Base-by-base conservation (phyloP, 1,284 basidiomycete species). In the Ustilago esculenta region DNA sequence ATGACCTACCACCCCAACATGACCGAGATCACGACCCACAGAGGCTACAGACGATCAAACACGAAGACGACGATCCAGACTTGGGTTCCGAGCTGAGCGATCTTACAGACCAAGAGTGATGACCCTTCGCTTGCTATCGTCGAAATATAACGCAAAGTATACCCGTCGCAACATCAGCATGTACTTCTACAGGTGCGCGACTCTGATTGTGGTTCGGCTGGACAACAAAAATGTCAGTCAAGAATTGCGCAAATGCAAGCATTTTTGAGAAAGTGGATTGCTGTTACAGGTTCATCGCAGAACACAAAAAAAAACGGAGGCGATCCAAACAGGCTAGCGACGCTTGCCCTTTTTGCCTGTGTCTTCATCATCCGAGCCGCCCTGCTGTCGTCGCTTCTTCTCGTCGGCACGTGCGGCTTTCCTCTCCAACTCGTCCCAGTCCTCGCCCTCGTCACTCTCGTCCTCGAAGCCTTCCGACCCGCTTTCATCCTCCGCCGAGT, bases 361-460 rank as follows among this genome's bases (percentile, higher is more conserved):
- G 40, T 66, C 64, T 17, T 74, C 72, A n/a, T 70, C 69, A 35
- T 71, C 75, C 39, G 66, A 71, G 8, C 65, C 67, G 20, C 74
- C 74, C 23, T 65, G 56, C 36, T 76, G 70, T 2, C 60, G 57
- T 4, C 75, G 63, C 68, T 75, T 77, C 64, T 73, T 75, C 33
- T 73, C 70, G 39, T 79, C 77, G 10, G 76, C 77, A 20, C 69
- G 42, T 3, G 76, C 76, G 10, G 77, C 79, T 60, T 95, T 95
- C 42, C 88, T 86, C 83, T 98, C 94, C 23, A 96, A 85, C 80
- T 93, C 93, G 79, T 95, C 94, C 94, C 93, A 97, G 75, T 95
- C 93, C 64, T 94, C 92, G 24, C 92, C 78, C 46, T 80, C 78
- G 7, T 71, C 72, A 17, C 75, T 81, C 25, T 67, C 80, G 66